phyloP scores from a whole-genome alignment of 345 rosid genomes.

The Aethionema arabicum region DNA sequence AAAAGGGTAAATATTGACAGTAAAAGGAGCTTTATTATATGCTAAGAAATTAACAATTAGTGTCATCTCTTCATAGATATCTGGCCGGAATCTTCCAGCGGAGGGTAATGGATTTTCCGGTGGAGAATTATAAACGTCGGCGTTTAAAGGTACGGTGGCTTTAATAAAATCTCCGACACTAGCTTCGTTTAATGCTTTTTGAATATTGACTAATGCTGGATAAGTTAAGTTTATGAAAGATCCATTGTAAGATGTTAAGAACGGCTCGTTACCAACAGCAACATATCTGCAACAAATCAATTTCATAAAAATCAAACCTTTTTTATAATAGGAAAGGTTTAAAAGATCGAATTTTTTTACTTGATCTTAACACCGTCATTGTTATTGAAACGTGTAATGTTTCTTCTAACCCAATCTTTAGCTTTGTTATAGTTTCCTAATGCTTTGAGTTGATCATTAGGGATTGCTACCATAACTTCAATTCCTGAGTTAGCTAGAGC shows the following conservation, averaged over 20 bases:
- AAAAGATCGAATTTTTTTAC: constrained; percentile 36
- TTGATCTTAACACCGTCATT: constrained; percentile 73
- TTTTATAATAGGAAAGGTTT: background rate
- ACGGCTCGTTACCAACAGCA: constrained; percentile 93
- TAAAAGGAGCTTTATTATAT: constrained; percentile 75
- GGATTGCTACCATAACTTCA: constrained; percentile 94
- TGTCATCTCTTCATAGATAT: constrained; percentile 58
- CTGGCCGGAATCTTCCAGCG: constrained; percentile 70
- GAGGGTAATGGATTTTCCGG: constrained; percentile 61
- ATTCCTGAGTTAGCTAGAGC: constrained; percentile 74
- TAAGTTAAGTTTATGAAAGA: constrained; percentile 62
- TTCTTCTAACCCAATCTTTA: constrained; percentile 63
- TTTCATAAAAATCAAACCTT: constrained; percentile 6
- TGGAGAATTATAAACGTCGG: constrained; percentile 79
- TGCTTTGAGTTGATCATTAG: constrained; percentile 69
- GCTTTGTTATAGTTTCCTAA: constrained; percentile 61
- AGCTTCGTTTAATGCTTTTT: constrained; percentile 79
- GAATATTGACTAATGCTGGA: constrained; percentile 89
- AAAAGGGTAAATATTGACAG: constrained; percentile 91
- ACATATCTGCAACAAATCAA: constrained; percentile 56
- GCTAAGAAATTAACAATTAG: constrained; percentile 66
- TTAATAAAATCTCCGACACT: constrained; percentile 66
- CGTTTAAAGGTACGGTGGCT: constrained; percentile 86
- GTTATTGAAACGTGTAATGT: constrained; percentile 65
- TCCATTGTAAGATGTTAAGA: constrained; percentile 71